phyloP scores from a whole-genome alignment of 2,329 filamentous ascomycete species.

The Pseudogymnoascus sp. region DNA sequence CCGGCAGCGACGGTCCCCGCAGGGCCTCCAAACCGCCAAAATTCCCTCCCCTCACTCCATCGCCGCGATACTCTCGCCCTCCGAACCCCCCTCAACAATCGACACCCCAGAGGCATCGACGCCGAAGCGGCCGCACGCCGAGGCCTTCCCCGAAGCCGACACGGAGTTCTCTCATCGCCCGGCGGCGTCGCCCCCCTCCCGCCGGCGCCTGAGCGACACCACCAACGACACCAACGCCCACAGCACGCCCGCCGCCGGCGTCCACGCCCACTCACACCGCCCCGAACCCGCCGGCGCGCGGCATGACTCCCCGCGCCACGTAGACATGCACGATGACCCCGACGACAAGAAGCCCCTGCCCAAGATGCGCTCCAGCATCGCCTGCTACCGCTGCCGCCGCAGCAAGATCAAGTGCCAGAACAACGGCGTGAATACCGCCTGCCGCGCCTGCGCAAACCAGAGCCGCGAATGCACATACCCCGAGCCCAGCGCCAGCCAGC shows the following conservation, averaged over 20 bases:
- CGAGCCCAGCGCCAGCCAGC: slow-evolving; percentile 35
- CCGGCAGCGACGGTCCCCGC: background rate
- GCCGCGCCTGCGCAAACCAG: slow-evolving; percentile 65
- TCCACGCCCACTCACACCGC: background rate
- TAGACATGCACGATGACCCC: slow-evolving; percentile 15
- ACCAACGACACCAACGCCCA: background rate
- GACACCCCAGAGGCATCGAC: slow-evolving; percentile 23
- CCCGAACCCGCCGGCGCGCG: background rate
- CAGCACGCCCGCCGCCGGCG: background rate
- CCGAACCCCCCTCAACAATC: slow-evolving; percentile 18
- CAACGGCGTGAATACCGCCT: slow-evolving; percentile 60
- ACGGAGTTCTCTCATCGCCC: slow-evolving; percentile 22
- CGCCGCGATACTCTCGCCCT: slow-evolving; percentile 30
- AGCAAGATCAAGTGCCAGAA: slow-evolving; percentile 88
- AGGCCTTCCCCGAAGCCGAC: slow-evolving; percentile 25
- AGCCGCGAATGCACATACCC: slow-evolving; percentile 69
- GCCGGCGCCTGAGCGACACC: background rate
- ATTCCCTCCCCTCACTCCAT: slow-evolving; percentile 30
- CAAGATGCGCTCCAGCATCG: slow-evolving; percentile 69
- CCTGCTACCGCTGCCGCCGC: slow-evolving; percentile 65
- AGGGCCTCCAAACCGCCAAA: slow-evolving; percentile 23
- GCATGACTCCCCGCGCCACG: background rate
- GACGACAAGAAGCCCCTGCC: slow-evolving; percentile 37
- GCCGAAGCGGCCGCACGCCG: slow-evolving; percentile 28
- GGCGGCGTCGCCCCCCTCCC: slow-evolving; percentile 20